These are phyloP conservation scores for Lachancea meyersii DNA, from an alignment of 805 yeast genomes.

Conservation along the genomic window DNA sequence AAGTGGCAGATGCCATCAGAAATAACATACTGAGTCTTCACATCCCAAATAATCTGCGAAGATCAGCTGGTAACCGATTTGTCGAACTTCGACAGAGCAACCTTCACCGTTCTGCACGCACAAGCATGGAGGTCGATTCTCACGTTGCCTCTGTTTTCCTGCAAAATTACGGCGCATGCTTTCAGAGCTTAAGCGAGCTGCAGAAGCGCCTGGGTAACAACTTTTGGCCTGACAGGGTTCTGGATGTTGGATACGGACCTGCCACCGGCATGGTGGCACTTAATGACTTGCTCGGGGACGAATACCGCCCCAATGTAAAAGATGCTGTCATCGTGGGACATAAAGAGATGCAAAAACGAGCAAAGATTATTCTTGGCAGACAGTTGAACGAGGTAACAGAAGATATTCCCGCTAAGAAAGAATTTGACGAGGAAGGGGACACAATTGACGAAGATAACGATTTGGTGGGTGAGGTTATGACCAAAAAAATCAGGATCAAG, in stretches of 20 bases:
- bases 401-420: slow-evolving; percentile 3
- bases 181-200: slow-evolving; percentile 62
- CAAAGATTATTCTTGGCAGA: slow-evolving; percentile 67
- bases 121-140: slow-evolving; percentile 60
- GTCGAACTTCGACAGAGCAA: slow-evolving; percentile 45
- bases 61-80: slow-evolving; percentile 53
- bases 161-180: slow-evolving; percentile 69
- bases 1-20: slow-evolving; percentile 51
- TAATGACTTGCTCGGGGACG: slow-evolving; percentile 71
- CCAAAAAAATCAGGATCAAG: slow-evolving; percentile 46
- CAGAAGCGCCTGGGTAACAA: slow-evolving; percentile 46
- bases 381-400: slow-evolving; percentile 47
- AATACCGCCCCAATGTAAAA: slow-evolving; percentile 54
- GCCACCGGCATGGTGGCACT: slow-evolving; percentile 86
- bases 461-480: slow-evolving; percentile 49
- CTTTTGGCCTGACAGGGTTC: slow-evolving; percentile 59
- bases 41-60: slow-evolving; percentile 58
- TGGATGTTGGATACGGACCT: slow-evolving; percentile 87
- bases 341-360: slow-evolving; percentile 71
- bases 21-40: slow-evolving; percentile 56
- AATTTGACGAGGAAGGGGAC: slow-evolving; percentile 15
- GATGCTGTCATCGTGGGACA: slow-evolving; percentile 69
- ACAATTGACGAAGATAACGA: slow-evolving; percentile 29
- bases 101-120: slow-evolving; percentile 44
- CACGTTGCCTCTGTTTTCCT: slow-evolving; percentile 74